phyloP scores from a whole-genome alignment of 768 basidiomycete genomes.

The Exsudoporus frostii region DNA sequence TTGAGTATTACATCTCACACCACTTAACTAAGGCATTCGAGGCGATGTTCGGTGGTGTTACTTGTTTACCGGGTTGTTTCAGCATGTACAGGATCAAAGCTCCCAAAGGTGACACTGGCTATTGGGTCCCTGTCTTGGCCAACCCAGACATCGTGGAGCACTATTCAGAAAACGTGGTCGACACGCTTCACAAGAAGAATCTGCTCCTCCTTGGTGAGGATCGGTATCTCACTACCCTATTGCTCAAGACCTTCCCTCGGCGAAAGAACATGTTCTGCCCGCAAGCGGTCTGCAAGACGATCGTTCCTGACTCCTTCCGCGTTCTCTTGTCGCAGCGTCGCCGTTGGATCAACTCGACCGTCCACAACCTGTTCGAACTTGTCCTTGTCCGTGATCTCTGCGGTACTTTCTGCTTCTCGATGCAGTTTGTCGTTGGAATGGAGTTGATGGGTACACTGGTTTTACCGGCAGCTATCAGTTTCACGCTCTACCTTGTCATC shows the following conservation, averaged over 20 bases:
- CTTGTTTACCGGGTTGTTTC: slow-evolving; percentile 99
- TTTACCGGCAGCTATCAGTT: slow-evolving; percentile 94
- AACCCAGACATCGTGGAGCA: slow-evolving; percentile 99
- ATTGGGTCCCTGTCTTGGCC: slow-evolving; percentile 98
- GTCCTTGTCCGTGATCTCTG: slow-evolving; percentile 96
- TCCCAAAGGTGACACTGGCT: slow-evolving; percentile 92
- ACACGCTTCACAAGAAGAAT: slow-evolving; percentile 99
- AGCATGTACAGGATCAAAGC: slow-evolving; percentile 99
- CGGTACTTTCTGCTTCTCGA: slow-evolving; percentile 99
- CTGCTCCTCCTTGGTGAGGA: slow-evolving; percentile 95
- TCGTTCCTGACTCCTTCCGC: slow-evolving; percentile 95
- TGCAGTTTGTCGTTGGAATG: slow-evolving; percentile 99
- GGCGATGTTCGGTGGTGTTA: slow-evolving; percentile 99
- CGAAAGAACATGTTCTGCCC: slow-evolving; percentile 99
- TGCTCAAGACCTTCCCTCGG: slow-evolving; percentile 99
- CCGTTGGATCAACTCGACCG: slow-evolving; percentile 99
- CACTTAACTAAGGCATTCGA: slow-evolving; percentile 99
- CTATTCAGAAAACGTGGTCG: slow-evolving; percentile 99
- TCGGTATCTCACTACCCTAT: slow-evolving; percentile 95
- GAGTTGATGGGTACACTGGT: slow-evolving; percentile 96
- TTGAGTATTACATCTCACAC: slow-evolving; percentile 99
- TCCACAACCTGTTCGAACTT: slow-evolving; percentile 96
- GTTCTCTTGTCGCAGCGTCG: slow-evolving; percentile 94
- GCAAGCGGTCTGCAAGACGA: slow-evolving; percentile 97
- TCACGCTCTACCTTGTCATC: slow-evolving; percentile 93